Conservation (phyloP, 2,329 filamentous ascomycete genomes). For the Triangularia setosa region DNA sequence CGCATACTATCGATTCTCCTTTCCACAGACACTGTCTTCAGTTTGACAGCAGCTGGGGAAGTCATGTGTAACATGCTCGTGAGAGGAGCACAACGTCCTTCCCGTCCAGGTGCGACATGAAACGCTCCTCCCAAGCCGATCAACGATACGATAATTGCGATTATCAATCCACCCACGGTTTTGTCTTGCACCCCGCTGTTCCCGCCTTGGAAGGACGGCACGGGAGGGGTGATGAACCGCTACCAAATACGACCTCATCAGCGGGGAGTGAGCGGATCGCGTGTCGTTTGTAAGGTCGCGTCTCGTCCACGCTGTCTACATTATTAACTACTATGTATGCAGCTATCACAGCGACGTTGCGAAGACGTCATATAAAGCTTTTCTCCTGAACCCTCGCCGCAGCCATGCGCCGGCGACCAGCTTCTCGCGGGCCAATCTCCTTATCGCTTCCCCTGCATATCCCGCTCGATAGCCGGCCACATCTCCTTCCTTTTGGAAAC, state of each 20-base stretch:
- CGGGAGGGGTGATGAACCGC: neutral
- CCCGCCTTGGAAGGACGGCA: neutral
- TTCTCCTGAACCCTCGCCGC: slow-evolving; percentile 1
- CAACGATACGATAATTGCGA: neutral
- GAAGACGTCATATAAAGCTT: slow-evolving; percentile 8
- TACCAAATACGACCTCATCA: neutral
- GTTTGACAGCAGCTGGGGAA: neutral
- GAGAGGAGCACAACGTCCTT: neutral
- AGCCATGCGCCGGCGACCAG: neutral
- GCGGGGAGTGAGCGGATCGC: neutral
- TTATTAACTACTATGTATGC: neutral
- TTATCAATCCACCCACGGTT: neutral
- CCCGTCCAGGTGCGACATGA: neutral
- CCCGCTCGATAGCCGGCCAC: slow-evolving; percentile 3
- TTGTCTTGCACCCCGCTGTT: neutral
- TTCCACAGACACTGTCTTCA: neutral
- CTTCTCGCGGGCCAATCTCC: neutral
- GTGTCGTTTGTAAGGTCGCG: neutral
- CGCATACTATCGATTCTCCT: neutral
- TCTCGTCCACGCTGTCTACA: neutral
- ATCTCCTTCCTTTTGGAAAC: neutral
- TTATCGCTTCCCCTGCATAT: slow-evolving; percentile 3
- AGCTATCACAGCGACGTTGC: neutral
- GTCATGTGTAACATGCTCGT: neutral
- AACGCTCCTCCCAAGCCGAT: neutral